Base-by-base conservation (phyloP, 495 filamentous ascomycete species). In the Penicillium dipodomyicola region DNA sequence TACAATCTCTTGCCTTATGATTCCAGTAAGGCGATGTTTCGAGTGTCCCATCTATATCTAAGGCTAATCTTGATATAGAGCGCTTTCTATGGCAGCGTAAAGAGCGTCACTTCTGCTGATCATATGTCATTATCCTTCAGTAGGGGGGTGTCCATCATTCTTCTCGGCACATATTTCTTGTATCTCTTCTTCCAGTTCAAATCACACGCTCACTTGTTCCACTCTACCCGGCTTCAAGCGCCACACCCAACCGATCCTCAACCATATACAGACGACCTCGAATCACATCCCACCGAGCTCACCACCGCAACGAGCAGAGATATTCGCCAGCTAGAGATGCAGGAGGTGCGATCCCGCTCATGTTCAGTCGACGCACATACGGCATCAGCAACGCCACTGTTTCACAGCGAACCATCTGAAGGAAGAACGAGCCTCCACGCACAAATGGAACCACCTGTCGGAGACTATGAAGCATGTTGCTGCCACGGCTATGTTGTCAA, bases 141-240 rank as follows among this genome's bases (percentile, higher is more conserved):
- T 49, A 52, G 59, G 39, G 59, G 54, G 3, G 59, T 65, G 61
- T 60, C 65, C 20, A 60, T 65, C 53, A 77, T 90, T 42, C 74
- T 90, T 7, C 74, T 90, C 4, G 46, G 87, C 41, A 79, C 88
- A 10, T 90, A 91, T 65, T 63, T 80, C 41, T 69, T 87, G 4
- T 91, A 89, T 62, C 77, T 89, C 40, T 60, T 87, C n/a, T 90
- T 69, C 63, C 51, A 55, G n/a, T 49, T 59, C n/a, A 49, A 32
- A 39, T 55, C 51, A 12, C 57, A 59, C 25, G 25, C 51, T 20
- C 46, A 57, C 19, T 25, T 57, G 19, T 50, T 50, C 25, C 17
- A 19, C 39, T 42, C 54, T 5, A 30, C 48, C 1, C 37, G 44
- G 29, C 32, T 57, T 1, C 49, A 57, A 32, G 44, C 46, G 4